Percentiles rank a stretch among this genome's conserved stretches.
phyloP scores from a whole-genome alignment of 768 basidiomycete species.

The Tricholoma matsutake region DNA sequence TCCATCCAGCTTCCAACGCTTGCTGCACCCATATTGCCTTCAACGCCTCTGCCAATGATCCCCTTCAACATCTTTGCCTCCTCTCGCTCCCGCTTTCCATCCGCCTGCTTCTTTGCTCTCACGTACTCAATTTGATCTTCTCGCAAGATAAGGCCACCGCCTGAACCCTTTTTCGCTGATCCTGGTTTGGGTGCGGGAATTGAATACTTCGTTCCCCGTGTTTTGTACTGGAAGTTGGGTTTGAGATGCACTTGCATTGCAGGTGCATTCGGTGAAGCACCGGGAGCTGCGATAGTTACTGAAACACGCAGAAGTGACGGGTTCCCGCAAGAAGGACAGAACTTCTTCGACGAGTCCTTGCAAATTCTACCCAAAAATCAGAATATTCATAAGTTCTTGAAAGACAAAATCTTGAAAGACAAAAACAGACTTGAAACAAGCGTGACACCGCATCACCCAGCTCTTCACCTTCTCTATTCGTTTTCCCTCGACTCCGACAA shows the following conservation, averaged over 20 bases:
- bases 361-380: conserved; percentile 62
- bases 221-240: conserved; percentile 91
- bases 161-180: conserved; percentile 76
- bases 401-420: not conserved
- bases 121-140: conserved; percentile 92
- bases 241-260: conserved; percentile 89
- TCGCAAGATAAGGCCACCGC: conserved; percentile 82
- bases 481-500: conserved; percentile 89
- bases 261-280: conserved; percentile 56
- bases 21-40: conserved; percentile 46
- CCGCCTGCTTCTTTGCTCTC: conserved; percentile 75
- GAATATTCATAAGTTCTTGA: conserved; percentile 3
- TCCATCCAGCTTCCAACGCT: conserved; percentile 86
- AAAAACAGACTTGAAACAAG: conserved; percentile 91
- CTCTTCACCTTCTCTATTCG: conserved; percentile 88
- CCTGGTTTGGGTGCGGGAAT: conserved; percentile 91
- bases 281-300: conserved; percentile 75
- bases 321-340: conserved; percentile 97
- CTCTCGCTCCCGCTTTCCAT: conserved; percentile 72
- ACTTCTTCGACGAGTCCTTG: conserved; percentile 91
- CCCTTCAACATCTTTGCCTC: conserved; percentile 73
- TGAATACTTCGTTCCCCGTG: conserved; percentile 87
- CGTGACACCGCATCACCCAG: conserved; percentile 96
- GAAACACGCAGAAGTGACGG: conserved; percentile 87
- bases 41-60: conserved; percentile 45